phyloP scores from a whole-genome alignment of 1,284 basidiomycete species.

The Ustilago shanxiensis region DNA sequence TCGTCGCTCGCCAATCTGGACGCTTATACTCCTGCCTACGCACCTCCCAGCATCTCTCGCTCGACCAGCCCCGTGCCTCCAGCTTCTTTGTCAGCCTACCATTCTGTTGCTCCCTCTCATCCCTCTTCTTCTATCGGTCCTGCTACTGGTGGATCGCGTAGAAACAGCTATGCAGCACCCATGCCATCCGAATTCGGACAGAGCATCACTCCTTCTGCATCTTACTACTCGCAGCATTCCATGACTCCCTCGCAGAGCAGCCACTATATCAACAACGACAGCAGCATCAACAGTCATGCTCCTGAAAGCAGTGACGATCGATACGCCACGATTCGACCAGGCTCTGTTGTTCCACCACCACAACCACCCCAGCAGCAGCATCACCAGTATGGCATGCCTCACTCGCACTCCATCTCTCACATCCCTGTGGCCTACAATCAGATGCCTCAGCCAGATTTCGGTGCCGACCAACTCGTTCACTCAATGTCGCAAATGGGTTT shows the following conservation, averaged over 20 bases:
- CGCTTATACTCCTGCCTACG: constrained; percentile 64
- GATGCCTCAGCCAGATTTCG: constrained; percentile 40
- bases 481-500: constrained; percentile 52
- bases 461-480: constrained; percentile 37
- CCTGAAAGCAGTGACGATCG: constrained; percentile 30
- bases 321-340: constrained; percentile 44
- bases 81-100: constrained; percentile 35
- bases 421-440: constrained; percentile 26
- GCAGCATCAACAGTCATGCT: constrained; percentile 2
- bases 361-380: constrained; percentile 11
- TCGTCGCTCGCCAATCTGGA: constrained; percentile 61
- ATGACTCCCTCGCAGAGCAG: constrained; percentile 44
- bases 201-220: constrained; percentile 35
- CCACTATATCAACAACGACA: constrained; percentile 20
- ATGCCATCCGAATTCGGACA: constrained; percentile 34
- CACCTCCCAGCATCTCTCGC: constrained; percentile 55
- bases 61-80: constrained; percentile 54
- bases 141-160: constrained; percentile 20
- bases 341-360: constrained; percentile 6
- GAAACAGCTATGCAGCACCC: constrained; percentile 36
- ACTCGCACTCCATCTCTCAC: constrained; percentile 46
- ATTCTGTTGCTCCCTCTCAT: constrained; percentile 6
- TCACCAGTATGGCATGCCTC: constrained; percentile 29
- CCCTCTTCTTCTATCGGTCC: constrained; percentile 20
- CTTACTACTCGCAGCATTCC: constrained; percentile 50